Base-by-base conservation (phyloP, 768 basidiomycete genomes). In the Xerocomellus chrysenteron region DNA sequence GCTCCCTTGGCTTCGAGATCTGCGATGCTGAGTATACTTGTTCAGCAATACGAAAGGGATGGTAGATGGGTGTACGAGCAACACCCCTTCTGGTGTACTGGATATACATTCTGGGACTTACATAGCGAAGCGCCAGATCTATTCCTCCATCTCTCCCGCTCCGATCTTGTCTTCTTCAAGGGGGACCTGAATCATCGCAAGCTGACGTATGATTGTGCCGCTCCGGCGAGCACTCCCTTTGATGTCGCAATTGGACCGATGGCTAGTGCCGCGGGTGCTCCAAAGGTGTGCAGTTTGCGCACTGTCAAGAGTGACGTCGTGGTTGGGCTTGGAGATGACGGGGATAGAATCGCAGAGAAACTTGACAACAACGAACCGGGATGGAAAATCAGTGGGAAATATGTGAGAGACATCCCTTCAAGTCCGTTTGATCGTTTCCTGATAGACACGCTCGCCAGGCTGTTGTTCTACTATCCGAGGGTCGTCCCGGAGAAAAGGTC, bases 331-430 rank as follows among this genome's bases (percentile, higher is more conserved):
- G 90, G 88, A 36, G 69, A 78, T 9, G 74, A 87, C 12, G 86
- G 87, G 4, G 88, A 92, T 60, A 76, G 76, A 44, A 73, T 84
- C 37, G 92, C 91, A 3, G 88, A 92, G 70, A 80, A 78, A 54
- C 77, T 97, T n/a, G 92, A 96, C 71, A 78, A 88, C 65, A 79
- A 82, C 28, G 93, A 97, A 67, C 85, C 89, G 17, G 95, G 95
- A 48, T 98, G 95, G 95, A 95, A 94, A 77, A 96, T 97, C 66
- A 92, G 90, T 48, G 94, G 94, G 46, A 94, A 95, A 92, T 95
- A 94, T 67, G 93, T 94, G 70, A 75, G 91, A 80, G 17, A 59
- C 44, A 8, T 54, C 16, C 24, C 35, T 51, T 43, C 24, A 28
- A 11, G 17, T 40, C 35, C 46, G 40, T 50, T 49, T 52, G 44